These are phyloP conservation scores for Ceratocystis cacaofunesta DNA, from an alignment of 2,329 filamentous ascomycete genomes.

Conservation along the genomic window DNA sequence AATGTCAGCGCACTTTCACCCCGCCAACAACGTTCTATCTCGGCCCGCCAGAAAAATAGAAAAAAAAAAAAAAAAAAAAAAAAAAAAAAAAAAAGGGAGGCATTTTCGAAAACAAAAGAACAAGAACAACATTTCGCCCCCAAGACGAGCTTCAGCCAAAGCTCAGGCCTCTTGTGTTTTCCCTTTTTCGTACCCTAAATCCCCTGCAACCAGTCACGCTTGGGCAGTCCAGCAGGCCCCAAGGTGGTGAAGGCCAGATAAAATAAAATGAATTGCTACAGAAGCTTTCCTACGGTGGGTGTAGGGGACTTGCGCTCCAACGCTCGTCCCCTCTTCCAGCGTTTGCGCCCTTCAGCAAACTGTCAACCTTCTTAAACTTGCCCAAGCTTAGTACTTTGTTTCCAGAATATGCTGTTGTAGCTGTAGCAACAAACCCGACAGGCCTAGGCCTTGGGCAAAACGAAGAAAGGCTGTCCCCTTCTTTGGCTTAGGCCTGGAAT, in stretches of 20 bases:
- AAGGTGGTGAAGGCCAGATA: background rate
- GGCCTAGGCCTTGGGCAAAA: background rate
- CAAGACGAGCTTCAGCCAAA: background rate
- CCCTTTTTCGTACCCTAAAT: background rate
- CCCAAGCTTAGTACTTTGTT: background rate
- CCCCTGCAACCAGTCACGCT: background rate
- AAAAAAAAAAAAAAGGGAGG: background rate
- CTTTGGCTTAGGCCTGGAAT: background rate
- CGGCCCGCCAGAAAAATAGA: background rate
- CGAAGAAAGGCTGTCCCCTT: background rate
- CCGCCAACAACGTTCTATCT: background rate
- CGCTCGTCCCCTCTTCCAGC: background rate
- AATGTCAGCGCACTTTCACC: background rate
- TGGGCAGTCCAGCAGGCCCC: too few species aligned
- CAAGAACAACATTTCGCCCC: background rate
- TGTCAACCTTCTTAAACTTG: background rate
- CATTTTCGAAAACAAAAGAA: background rate
- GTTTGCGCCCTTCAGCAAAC: background rate
- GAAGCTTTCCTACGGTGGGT: background rate
- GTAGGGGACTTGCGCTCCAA: background rate
- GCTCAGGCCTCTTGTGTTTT: background rate
- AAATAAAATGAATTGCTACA: background rate
- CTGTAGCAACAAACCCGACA: background rate
- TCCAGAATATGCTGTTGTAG: background rate
- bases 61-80: background rate